A percentile compares a stretch with the other conserved stretches of the same genome.
These are phyloP conservation scores for Erodium trifolium DNA, from an alignment of 441 rosid species.

Conservation along the genomic window DNA sequence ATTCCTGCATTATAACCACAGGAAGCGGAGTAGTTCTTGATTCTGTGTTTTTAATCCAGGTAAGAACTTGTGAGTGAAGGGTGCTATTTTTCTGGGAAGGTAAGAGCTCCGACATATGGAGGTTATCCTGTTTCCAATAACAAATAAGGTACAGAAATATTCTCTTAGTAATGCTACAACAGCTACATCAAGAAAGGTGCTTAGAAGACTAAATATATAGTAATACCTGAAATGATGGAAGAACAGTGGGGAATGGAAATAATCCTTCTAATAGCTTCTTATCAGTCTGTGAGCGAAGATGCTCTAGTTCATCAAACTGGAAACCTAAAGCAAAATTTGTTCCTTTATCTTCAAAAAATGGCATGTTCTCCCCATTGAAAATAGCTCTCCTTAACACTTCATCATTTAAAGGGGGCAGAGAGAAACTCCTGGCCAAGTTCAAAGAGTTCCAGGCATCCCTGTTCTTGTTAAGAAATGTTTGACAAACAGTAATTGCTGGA, in stretches of 20 bases:
- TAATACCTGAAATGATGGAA: conserved; percentile 72
- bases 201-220: conserved; percentile 17
- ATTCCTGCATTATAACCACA: conserved; percentile 75
- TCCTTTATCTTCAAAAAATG: conserved; percentile 34
- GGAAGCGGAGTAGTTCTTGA: conserved; percentile 64
- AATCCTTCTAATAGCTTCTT: conserved; percentile 46
- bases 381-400: conserved; percentile 53
- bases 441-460: conserved; percentile 40
- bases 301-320: conserved; percentile 52
- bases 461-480: conserved; percentile 39
- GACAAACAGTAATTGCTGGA: conserved; percentile 59
- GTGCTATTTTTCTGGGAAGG: conserved; percentile 90
- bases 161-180: conserved; percentile 13
- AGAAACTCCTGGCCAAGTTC: conserved; percentile 49
- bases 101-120: conserved; percentile 53
- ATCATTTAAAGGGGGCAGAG: conserved; percentile 73
- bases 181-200: conserved; percentile 12
- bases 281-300: conserved; percentile 50
- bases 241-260: conserved; percentile 87
- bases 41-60: conserved; percentile 60
- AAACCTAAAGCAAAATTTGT: conserved; percentile 69
- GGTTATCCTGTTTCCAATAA: conserved; percentile 44
- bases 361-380: conserved; percentile 35
- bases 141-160: conserved; percentile 17
- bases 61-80: conserved; percentile 63